Evolutionary conservation across 768 basidiomycete species (phyloP).

Genomic region (Mycena epipterygia): DNA sequence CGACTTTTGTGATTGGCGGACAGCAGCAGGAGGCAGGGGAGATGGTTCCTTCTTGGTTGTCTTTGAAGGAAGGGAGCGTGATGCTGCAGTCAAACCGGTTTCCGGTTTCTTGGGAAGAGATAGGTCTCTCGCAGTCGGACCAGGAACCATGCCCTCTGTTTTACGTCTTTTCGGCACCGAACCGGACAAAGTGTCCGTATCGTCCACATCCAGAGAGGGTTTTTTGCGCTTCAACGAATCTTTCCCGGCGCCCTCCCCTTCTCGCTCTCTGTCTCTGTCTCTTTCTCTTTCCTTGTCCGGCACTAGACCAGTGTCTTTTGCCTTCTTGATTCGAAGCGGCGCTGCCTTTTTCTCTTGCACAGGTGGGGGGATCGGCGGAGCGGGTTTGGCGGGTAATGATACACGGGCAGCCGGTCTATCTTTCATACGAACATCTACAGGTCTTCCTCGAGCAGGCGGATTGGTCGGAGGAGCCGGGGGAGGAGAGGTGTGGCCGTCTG

Average conservation of each 20-base stretch:
- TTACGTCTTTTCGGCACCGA: slow-evolving; percentile 58
- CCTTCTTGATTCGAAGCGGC: slow-evolving; percentile 31
- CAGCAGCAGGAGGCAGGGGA: slow-evolving; percentile 29
- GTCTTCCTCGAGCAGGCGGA: slow-evolving; percentile 30
- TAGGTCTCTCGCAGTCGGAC: slow-evolving; percentile 39
- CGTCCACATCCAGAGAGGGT: slow-evolving; percentile 45
- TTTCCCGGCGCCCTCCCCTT: slow-evolving; percentile 7
- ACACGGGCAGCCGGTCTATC: slow-evolving; percentile 41
- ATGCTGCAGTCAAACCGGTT: slow-evolving; percentile 12
- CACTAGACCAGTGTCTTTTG: slow-evolving; percentile 9
- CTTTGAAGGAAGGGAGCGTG: slow-evolving; percentile 37
- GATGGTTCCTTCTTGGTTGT: slow-evolving; percentile 36
- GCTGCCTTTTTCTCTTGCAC: slow-evolving; percentile 43
- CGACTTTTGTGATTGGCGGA: slow-evolving; percentile 37
- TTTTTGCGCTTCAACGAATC: slow-evolving; percentile 58
- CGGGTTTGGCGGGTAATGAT: slow-evolving; percentile 51
- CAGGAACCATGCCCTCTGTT: slow-evolving; percentile 48
- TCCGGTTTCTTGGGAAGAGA: slow-evolving; percentile 55
- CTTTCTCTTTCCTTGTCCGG: slow-evolving; percentile 15
- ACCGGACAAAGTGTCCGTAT: slow-evolving; percentile 42
- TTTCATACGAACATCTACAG: slow-evolving; percentile 31
- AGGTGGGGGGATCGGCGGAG: slow-evolving; percentile 42
- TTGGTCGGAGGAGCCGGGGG: slow-evolving; percentile 34
- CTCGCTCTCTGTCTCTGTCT: slow-evolving; percentile 24
- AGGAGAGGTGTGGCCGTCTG: slow-evolving; percentile 17